Evolutionary conservation across 768 basidiomycete species (phyloP), one percentile per base, ranked within the genome.

Genomic region (Amyloporia xantha): DNA sequence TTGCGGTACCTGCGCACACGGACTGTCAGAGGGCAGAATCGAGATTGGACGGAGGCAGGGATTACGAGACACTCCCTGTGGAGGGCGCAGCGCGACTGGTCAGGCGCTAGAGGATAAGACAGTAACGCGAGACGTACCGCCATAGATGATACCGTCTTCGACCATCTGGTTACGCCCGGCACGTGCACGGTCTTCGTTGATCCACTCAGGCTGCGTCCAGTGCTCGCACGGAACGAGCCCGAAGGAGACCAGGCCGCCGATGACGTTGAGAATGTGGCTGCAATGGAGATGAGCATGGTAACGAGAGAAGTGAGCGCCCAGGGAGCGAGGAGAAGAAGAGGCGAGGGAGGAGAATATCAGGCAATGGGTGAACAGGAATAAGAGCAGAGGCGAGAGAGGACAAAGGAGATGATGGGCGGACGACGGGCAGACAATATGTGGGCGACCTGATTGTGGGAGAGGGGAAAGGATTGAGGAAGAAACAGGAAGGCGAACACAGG

Each of bases 141-240:
- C 77, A 51, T 78, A 78, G 37, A 75, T 73, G 45, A 79, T 68
- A 33, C 70, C 67, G 45, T 72, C 62, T 37, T 52, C 51, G 4
- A 65, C 71, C 73, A 89, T 74, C 46, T 72, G 70, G 28, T 76
- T 65, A 33, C 84, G 68, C 10, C 72, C 72, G 13, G 71, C 69
- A 2, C 62, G 65, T 1, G 86, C 87, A 39, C 72, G 71, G 11
- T 74, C 71, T 58, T 88, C 84, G 56, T 90, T 84, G 39, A 90
- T 78, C 78, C 75, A 85, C 24, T 73, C 73, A 0, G 86, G 86
- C 60, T 87, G 86, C 53, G 68, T 66, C 86, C 86, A 89, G 49
- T 85, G 74, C 1, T 78, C 73, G 30, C 62, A 63, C 19, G 81
- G 76, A 23, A 90, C 78, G 4, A 72, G 60, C 15, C 82, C 83